Base-by-base conservation (phyloP, 129 eudicot genomes). In the Scalesia atractyloides region DNA sequence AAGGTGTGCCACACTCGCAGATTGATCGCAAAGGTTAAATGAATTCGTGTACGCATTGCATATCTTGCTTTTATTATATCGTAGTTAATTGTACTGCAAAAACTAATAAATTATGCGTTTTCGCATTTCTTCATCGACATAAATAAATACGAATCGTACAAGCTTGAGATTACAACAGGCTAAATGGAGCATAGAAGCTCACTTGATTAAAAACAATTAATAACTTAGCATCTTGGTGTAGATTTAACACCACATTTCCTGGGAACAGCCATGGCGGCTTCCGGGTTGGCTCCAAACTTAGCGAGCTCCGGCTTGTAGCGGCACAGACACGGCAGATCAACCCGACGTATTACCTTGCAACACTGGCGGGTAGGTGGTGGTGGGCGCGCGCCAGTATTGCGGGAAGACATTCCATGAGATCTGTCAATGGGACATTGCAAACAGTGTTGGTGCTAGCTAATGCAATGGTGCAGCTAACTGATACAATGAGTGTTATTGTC, bases 201-300 rank as follows among this genome's bases (percentile, higher is more conserved):
- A 60, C 76, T 69, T 69, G 33, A 77, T 77, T 61, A 51, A 68
- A 10, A 51, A 11, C 69, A 46, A 15, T 18, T 1, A 15, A 46
- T 30, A 20, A 15, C 0, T 26, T 74, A 77, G 74, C 89, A 82
- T 49, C 11, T 77, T 5, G 68, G 78, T 64, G 77, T 66, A 18
- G 64, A 48, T 20, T 67, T 79, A 16, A 80, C 34, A 33, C 78
- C 78, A 50, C 91, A 86, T 30, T 69, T 78, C 39, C 71, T 66
- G 8, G 91, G 91, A 44, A 86, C 4, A 0, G 69, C 81, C 86
- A 86, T 74, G 58, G 91, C 91, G 0, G 74, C 83, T 0, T 56
- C 74, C 11, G 88, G 88, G 66, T 86, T 77, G 10, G 79, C 83
- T 2, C 91, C 91, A 8, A 54, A 78, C 50, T 64, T 75, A 17